A percentile compares a stretch with the other conserved stretches of the same genome.
These are phyloP conservation scores for Sarocladium brachiariae DNA, from an alignment of 2,329 filamentous ascomycete genomes.

Conservation along the genomic window DNA sequence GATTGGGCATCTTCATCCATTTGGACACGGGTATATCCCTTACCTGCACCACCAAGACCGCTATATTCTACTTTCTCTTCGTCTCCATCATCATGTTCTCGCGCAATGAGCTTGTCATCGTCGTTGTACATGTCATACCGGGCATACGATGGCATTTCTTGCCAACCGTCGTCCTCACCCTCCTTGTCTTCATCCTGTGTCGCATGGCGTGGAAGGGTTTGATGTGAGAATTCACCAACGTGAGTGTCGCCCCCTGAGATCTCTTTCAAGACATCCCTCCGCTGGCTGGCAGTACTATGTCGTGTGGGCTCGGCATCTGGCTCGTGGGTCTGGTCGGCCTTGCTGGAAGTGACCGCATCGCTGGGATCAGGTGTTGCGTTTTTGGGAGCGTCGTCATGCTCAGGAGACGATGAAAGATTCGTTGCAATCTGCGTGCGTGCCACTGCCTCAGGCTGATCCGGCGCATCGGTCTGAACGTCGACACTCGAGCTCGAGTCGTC, in stretches of 20 bases:
- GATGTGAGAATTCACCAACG: constrained; percentile 87
- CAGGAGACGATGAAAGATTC: not conserved
- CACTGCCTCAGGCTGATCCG: constrained; percentile 6
- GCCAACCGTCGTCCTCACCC: constrained; percentile 68
- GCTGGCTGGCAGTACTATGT: constrained; percentile 15
- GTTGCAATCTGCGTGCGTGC: not conserved
- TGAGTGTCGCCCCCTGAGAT: constrained; percentile 24
- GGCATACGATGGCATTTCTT: constrained; percentile 89
- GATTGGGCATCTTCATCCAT: constrained; percentile 93
- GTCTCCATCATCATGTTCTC: constrained; percentile 68
- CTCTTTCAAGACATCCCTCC: constrained; percentile 23
- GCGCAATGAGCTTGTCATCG: constrained; percentile 78
- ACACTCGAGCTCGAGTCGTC: not conserved
- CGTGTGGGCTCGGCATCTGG: constrained; percentile 9
- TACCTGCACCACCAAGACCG: constrained; percentile 80
- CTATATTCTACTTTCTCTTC: constrained; percentile 62
- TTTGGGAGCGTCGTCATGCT: not conserved
- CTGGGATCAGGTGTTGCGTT: not conserved
- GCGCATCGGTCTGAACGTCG: not conserved
- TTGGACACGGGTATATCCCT: constrained; percentile 91
- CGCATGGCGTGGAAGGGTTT: constrained; percentile 58
- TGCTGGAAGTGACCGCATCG: not conserved
- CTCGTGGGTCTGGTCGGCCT: not conserved
- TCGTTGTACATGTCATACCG: constrained; percentile 96
- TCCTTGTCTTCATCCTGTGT: constrained; percentile 46